Evolutionary conservation across 345 rosid species (phyloP).

Genomic region (Alliaria petiolata): DNA sequence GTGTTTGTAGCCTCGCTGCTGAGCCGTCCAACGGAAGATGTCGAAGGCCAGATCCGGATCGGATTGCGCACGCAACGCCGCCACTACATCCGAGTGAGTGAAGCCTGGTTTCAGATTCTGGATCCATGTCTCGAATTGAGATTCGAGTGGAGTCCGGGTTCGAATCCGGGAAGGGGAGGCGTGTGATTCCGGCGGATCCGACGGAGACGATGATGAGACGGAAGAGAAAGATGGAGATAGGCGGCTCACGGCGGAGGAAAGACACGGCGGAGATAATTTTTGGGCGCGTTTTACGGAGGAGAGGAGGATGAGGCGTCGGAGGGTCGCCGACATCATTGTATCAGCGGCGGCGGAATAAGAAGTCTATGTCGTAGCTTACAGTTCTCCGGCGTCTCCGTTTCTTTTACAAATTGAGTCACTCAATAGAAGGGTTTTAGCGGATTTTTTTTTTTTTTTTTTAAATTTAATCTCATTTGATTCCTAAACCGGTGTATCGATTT

Average conservation of each 20-base stretch:
- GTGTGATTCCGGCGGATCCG: conserved; percentile 10
- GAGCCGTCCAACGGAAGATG: conserved; percentile 93
- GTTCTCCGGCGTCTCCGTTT: background rate
- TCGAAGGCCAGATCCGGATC: conserved; percentile 88
- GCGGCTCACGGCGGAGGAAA: conserved; percentile 21
- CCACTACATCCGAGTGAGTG: conserved; percentile 58
- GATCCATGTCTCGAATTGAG: conserved; percentile 81
- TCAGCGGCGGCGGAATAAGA: background rate
- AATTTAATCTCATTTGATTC: no score
- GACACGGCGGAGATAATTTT: background rate
- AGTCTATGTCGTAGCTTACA: no score
- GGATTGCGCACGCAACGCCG: conserved; percentile 64
- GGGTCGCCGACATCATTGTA: conserved; percentile 34
- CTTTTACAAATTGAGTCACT: background rate
- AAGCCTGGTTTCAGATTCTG: conserved; percentile 79
- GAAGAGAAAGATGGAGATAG: conserved; percentile 16
- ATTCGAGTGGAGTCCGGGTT: conserved; percentile 68
- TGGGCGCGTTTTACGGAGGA: background rate
- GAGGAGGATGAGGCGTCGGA: conserved; percentile 36
- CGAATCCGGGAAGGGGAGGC: conserved; percentile 30
- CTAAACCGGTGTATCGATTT: no score
- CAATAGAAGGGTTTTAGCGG: background rate
- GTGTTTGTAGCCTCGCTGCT: conserved; percentile 69
- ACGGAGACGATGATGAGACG: conserved; percentile 12
- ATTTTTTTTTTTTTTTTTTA: background rate